Evolutionary conservation across 164 flowering plant genomes (phyloP).

Genomic region (Magnolia changhungtana): DNA sequence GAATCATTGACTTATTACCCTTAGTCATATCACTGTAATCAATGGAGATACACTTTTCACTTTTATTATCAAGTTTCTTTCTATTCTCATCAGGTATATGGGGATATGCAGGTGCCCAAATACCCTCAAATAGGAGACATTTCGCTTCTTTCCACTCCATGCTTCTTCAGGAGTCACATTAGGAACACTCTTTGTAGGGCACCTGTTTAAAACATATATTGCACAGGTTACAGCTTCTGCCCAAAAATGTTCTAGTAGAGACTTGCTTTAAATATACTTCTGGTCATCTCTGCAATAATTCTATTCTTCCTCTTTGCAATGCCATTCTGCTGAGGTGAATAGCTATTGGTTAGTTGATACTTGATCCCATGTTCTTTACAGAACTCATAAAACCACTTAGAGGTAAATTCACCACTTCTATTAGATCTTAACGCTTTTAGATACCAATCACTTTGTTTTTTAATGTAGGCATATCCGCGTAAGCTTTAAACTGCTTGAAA

Average conservation of each 20-base stretch:
- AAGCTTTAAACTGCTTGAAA: too few relatives aligned
- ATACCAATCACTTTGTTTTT: too few relatives aligned
- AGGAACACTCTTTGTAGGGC: conserved; percentile 1
- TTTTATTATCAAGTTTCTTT: conserved; percentile 8
- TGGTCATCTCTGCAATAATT: neutral
- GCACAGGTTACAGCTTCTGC: neutral
- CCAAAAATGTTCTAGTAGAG: neutral
- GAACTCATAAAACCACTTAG: neutral
- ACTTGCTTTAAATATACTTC: neutral
- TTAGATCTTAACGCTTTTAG: too few relatives aligned
- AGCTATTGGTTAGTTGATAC: neutral
- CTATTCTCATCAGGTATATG: neutral
- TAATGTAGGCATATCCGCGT: too few relatives aligned
- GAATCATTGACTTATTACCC: neutral
- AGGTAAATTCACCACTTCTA: too few relatives aligned
- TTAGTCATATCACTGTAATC: conserved; percentile 3
- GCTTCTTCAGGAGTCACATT: conserved; percentile 5
- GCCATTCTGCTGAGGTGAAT: neutral
- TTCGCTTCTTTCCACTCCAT: neutral
- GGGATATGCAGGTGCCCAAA: neutral
- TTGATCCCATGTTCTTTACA: neutral
- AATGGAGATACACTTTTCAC: conserved; percentile 1
- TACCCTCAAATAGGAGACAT: neutral
- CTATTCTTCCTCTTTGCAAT: neutral
- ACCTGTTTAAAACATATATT: neutral